Percentiles rank a stretch among this genome's conserved stretches.
These are phyloP conservation scores for Tricholomella constricta DNA, from an alignment of 768 basidiomycete genomes.

Conservation along the genomic window DNA sequence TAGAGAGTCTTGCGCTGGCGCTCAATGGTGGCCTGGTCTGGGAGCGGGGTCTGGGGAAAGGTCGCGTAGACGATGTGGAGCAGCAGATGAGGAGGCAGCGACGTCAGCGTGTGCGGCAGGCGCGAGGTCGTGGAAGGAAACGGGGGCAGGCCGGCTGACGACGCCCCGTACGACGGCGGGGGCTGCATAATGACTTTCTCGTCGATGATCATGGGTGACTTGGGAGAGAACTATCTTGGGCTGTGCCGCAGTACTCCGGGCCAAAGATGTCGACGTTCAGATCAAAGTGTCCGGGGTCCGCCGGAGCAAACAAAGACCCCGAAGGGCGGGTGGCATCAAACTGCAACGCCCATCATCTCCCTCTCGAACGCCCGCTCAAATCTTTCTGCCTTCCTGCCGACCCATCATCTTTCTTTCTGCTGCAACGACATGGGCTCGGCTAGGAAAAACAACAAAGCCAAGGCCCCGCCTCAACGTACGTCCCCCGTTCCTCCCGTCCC, in stretches of 20 bases:
- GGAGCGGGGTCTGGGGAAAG: conserved; percentile 48
- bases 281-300: conserved; percentile 30
- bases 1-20: conserved; percentile 67
- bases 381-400: conserved; percentile 8
- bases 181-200: conserved; percentile 34
- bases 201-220: conserved; percentile 38
- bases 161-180: conserved; percentile 32
- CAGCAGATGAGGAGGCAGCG: conserved; percentile 62
- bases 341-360: conserved; percentile 12
- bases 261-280: too few relatives aligned
- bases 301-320: conserved; percentile 24
- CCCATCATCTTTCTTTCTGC: background rate
- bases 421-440: conserved; percentile 21
- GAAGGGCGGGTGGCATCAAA: conserved; percentile 3
- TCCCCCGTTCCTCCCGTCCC: background rate
- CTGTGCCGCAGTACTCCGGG: background rate
- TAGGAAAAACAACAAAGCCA: conserved; percentile 9
- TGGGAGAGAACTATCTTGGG: background rate
- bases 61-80: conserved; percentile 68
- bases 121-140: conserved; percentile 19
- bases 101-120: conserved; percentile 26
- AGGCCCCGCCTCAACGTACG: conserved; percentile 18
- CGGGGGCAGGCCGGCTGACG: too few relatives aligned
- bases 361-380: conserved; percentile 1
- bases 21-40: conserved; percentile 45